A percentile compares a stretch with the other conserved stretches of the same genome.
phyloP scores from a whole-genome alignment of 2,329 filamentous ascomycete species.

The Triangularia setosa region DNA sequence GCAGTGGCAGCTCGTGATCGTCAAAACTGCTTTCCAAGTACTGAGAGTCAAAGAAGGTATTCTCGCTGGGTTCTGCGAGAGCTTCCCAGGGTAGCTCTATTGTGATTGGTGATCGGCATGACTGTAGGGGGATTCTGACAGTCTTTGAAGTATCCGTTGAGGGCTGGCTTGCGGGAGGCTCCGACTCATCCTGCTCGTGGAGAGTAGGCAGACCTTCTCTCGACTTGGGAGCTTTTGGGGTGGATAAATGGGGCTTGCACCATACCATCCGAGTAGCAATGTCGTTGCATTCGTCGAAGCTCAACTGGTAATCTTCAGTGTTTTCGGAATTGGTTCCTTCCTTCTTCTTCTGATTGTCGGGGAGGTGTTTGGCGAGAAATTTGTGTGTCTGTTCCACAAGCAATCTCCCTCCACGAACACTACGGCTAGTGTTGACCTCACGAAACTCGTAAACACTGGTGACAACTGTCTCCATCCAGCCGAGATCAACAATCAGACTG shows the following conservation, averaged over 20 bases:
- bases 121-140: constrained; percentile 42
- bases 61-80: constrained; percentile 72
- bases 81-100: constrained; percentile 64
- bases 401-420: constrained; percentile 68
- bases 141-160: constrained; percentile 28
- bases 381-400: constrained; percentile 67
- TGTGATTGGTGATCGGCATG: constrained; percentile 48
- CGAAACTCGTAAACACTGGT: constrained; percentile 89
- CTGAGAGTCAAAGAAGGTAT: constrained; percentile 63
- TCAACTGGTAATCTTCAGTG: constrained; percentile 40
- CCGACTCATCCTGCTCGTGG: constrained; percentile 54
- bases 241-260: constrained; percentile 54
- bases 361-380: constrained; percentile 49
- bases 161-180: constrained; percentile 25
- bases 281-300: constrained; percentile 80
- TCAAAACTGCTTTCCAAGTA: constrained; percentile 60
- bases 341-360: constrained; percentile 24
- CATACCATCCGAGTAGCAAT: constrained; percentile 71
- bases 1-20: constrained; percentile 80
- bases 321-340: constrained; percentile 27
- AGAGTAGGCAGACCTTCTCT: constrained; percentile 47
- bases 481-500: constrained; percentile 83
- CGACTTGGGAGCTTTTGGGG: constrained; percentile 21
- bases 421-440: constrained; percentile 68
- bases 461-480: constrained; percentile 85